Evolutionary conservation across 176 grass and related monocot species (phyloP), one percentile per base, ranked within the genome.

Genomic region (Carex pumila): DNA sequence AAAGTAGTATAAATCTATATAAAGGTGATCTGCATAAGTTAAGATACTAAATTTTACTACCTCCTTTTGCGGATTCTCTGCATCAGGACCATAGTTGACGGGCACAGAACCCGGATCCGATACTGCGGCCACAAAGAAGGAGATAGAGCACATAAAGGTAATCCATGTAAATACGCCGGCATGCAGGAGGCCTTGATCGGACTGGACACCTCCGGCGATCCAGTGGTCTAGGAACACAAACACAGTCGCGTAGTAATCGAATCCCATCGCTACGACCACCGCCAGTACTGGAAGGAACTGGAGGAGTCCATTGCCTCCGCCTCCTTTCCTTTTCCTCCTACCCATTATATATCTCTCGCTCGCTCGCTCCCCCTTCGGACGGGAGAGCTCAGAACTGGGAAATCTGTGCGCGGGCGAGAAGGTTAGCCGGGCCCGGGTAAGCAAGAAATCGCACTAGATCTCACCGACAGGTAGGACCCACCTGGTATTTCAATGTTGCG

Each of bases 181-280:
- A 80, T 95, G 86, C 50, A 89, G 79, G 60, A 85, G 84, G 60
- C 95, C 81, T 50, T 12, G 45, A 69, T 66, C 89, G 25, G 87
- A 79, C 64, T 79, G 19, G 43, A 90, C 87, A 79, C 81, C 85
- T 80, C 94, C 91, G 84, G 86, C 88, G 65, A 99, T 79, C 93
- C 89, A 93, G 50, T 87, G 90, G 79, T 95, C 88, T 13, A 99
- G 45, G 67, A 90, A 90, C 61, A 93, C 85, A 85, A 99, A 95
- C 61, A 99, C 88, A 70, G 93, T 92, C 47, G 78, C 32, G 87
- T 92, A 95, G 73, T 90, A 99, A 18, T 79, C 96, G n/a, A 89
- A 88, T 19, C 66, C 87, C 65, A 91, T 85, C 77, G 88, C 25
- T 18, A 71, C 18, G 1, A 91, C 41, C 81, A 89, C 80, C 29